These are phyloP conservation scores for Berkeleyomyces rouxiae DNA, from an alignment of 2,329 filamentous ascomycete species.

Conservation along the genomic window DNA sequence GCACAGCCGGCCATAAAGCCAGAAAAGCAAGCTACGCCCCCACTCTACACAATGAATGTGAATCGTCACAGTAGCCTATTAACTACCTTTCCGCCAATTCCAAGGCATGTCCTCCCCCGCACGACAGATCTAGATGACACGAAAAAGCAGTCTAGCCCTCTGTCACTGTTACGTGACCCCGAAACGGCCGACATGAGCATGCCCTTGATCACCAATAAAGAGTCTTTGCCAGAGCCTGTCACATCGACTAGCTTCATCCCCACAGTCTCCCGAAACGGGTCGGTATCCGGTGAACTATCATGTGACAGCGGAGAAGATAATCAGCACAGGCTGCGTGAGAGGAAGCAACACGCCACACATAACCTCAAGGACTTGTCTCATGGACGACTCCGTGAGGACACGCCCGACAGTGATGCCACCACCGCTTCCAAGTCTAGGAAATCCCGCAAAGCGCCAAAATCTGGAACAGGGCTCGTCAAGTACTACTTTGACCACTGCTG, in stretches of 20 bases:
- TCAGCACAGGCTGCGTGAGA: neutral
- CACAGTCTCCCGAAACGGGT: neutral
- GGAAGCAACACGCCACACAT: constrained; percentile 22
- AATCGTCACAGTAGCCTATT: too few species aligned
- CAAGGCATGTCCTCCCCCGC: too few species aligned
- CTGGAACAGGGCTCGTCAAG: constrained; percentile 24
- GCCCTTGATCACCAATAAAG: too few species aligned
- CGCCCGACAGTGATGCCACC: neutral
- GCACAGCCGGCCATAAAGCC: too few species aligned
- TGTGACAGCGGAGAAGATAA: neutral
- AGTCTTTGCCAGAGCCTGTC: neutral
- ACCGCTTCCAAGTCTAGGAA: neutral
- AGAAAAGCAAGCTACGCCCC: too few species aligned
- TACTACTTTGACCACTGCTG: constrained; percentile 30
- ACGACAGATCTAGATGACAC: too few species aligned
- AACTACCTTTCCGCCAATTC: too few species aligned
- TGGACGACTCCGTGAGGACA: constrained; percentile 1
- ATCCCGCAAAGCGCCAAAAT: neutral
- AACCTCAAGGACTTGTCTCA: constrained; percentile 44
- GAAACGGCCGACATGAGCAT: too few species aligned
- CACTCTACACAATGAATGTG: too few species aligned
- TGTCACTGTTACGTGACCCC: too few species aligned
- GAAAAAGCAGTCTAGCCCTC: too few species aligned
- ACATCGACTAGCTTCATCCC: neutral
- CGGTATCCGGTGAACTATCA: neutral